A percentile compares a stretch with the other conserved stretches of the same genome.
Evolutionary conservation across 192 early-diverging fungal genomes (phyloP).

Genomic region (Coemansia sp.): DNA sequence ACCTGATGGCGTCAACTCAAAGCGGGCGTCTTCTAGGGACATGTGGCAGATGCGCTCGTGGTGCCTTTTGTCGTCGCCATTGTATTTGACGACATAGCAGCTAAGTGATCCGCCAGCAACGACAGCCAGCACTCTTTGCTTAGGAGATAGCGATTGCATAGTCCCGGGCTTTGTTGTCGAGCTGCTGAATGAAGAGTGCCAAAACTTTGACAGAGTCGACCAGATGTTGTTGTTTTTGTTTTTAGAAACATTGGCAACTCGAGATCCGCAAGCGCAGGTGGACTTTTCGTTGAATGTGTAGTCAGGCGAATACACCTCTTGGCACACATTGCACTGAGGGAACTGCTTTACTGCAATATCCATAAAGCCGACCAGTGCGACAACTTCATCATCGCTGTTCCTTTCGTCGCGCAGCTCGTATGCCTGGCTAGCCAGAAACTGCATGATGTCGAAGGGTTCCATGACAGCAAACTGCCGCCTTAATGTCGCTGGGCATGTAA

Average conservation of each 20-base stretch:
- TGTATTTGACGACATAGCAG: slow-evolving; percentile 15
- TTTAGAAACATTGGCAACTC: neutral
- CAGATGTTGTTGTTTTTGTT: neutral
- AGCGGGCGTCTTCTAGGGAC: slow-evolving; percentile 3
- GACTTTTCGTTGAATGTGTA: slow-evolving; percentile 2
- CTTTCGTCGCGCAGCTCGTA: slow-evolving; percentile 15
- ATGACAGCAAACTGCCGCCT: slow-evolving; percentile 37
- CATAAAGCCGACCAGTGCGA: slow-evolving; percentile 36
- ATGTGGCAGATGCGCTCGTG: slow-evolving; percentile 8
- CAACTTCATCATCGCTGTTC: slow-evolving; percentile 1
- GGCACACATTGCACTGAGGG: slow-evolving; percentile 9
- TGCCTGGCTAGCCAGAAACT: slow-evolving; percentile 32
- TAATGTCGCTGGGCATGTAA: slow-evolving; percentile 35
- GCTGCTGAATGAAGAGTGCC: neutral
- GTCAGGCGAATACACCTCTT: neutral
- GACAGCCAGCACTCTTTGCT: slow-evolving; percentile 21
- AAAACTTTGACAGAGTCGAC: slow-evolving; percentile 1
- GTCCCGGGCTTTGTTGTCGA: neutral
- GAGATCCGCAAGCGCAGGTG: slow-evolving; percentile 3
- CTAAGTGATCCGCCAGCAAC: slow-evolving; percentile 14
- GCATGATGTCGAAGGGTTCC: slow-evolving; percentile 38
- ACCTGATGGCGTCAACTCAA: slow-evolving; percentile 1
- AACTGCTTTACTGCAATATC: slow-evolving; percentile 16
- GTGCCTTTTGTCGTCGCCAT: slow-evolving; percentile 4
- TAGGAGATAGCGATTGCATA: neutral